Percentiles rank a stretch among this genome's conserved stretches.
phyloP scores from a whole-genome alignment of 1,284 basidiomycete species.

The Puccinia triticina region DNA sequence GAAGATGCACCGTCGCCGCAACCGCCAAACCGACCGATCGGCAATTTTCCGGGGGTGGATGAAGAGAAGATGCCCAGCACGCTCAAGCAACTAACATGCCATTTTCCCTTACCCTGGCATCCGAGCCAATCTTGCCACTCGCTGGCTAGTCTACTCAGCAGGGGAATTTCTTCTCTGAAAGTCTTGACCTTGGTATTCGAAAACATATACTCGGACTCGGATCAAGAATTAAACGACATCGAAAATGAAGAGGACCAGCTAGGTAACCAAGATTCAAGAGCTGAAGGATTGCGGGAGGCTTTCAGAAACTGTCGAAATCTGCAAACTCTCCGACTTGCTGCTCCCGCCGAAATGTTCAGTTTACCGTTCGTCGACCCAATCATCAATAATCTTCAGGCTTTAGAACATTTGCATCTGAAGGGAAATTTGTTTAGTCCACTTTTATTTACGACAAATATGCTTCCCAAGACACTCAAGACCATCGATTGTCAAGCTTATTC shows the following conservation, averaged over 20 bases:
- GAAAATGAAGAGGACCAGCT: conserved; percentile 18
- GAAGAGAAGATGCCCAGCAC: conserved; percentile 61
- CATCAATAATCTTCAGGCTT: conserved; percentile 9
- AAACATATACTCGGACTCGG: not conserved
- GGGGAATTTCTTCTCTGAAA: conserved; percentile 38
- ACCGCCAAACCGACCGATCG: not conserved
- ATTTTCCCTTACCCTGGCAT: conserved; percentile 62
- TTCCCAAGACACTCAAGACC: conserved; percentile 11
- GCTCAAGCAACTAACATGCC: conserved; percentile 59
- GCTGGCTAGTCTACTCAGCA: conserved; percentile 57
- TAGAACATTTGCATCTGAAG: conserved; percentile 14
- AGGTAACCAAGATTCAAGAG: not conserved
- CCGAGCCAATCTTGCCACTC: conserved; percentile 66
- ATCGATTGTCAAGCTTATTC: conserved; percentile 14
- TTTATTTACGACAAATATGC: conserved; percentile 3
- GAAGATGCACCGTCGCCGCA: not conserved
- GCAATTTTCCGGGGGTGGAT: not conserved
- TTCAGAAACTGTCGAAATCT: conserved; percentile 20
- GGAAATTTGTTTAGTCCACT: conserved; percentile 1
- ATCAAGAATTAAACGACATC: not conserved
- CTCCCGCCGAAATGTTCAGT: conserved; percentile 3
- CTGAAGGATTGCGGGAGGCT: not conserved
- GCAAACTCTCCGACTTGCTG: not conserved
- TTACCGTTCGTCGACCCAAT: conserved; percentile 15
- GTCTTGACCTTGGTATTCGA: conserved; percentile 31